phyloP scores from a whole-genome alignment of 352 stramenopile genomes.

The Peronospora farinosa region DNA sequence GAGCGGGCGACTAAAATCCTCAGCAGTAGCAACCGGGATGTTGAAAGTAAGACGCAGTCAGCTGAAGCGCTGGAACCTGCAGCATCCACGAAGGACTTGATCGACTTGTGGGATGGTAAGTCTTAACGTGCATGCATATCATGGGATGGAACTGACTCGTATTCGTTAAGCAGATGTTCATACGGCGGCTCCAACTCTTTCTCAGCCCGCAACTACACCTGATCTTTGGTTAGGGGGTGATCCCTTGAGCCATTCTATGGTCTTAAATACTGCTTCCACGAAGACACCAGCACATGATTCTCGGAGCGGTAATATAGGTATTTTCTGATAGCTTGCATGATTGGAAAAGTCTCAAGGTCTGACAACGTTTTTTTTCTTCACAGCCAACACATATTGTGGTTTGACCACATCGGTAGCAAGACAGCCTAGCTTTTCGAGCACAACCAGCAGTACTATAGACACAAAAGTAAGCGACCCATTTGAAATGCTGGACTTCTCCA shows the following conservation, averaged over 20 bases:
- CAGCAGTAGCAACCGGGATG: constrained; percentile 22
- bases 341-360: not conserved
- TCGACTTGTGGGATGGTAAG: constrained; percentile 64
- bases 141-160: constrained; percentile 4
- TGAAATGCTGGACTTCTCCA: constrained; percentile 32
- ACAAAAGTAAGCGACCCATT: constrained; percentile 25
- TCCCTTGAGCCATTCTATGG: constrained; percentile 3
- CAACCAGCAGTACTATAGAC: constrained; percentile 5
- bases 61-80: not conserved
- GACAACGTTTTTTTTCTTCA: constrained; percentile 1
- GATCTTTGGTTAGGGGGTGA: constrained; percentile 27
- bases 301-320: constrained; percentile 17
- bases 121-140: not conserved
- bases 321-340: not conserved
- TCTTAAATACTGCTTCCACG: not conserved
- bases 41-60: constrained; percentile 18
- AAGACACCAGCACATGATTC: constrained; percentile 9
- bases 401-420: constrained; percentile 4
- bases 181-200: not conserved
- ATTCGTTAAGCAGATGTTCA: constrained; percentile 10
- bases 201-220: constrained; percentile 6
- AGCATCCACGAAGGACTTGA: constrained; percentile 38
- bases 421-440: constrained; percentile 2
- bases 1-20: constrained; percentile 42
- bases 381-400: constrained; percentile 15